Percentiles rank a stretch among this genome's conserved stretches.
phyloP scores from a whole-genome alignment of 2,329 filamentous ascomycete species.

The Beauveria caledonica region DNA sequence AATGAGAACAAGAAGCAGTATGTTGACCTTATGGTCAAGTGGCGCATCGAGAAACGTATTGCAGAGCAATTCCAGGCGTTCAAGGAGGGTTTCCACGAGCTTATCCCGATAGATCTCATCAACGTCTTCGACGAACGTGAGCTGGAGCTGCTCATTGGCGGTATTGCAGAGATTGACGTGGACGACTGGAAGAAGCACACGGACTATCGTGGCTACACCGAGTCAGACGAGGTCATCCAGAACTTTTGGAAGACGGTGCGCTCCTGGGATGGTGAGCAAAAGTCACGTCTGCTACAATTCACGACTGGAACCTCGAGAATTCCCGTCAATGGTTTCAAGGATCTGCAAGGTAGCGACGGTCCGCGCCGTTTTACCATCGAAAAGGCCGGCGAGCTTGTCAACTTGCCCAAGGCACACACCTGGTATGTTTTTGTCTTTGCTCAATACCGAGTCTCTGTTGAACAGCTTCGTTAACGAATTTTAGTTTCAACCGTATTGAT shows the following conservation, averaged over 20 bases:
- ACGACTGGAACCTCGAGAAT: slow-evolving; percentile 96
- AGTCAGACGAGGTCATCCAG: slow-evolving; percentile 93
- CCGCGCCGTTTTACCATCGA: slow-evolving; percentile 95
- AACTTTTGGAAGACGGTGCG: slow-evolving; percentile 99
- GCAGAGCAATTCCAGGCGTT: slow-evolving; percentile 98
- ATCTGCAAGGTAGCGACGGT: slow-evolving; percentile 93
- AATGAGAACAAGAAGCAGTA: slow-evolving; percentile 99
- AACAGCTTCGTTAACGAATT: slow-evolving; percentile 16
- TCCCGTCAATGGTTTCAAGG: slow-evolving; percentile 98
- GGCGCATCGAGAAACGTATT: slow-evolving; percentile 97
- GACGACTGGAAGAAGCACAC: slow-evolving; percentile 99
- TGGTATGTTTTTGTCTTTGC: slow-evolving; percentile 55
- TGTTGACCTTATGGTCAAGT: slow-evolving; percentile 96
- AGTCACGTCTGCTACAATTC: slow-evolving; percentile 91
- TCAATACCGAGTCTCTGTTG: slow-evolving; percentile 12
- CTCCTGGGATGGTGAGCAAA: slow-evolving; percentile 96
- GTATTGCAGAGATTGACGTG: slow-evolving; percentile 99
- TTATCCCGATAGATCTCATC: slow-evolving; percentile 92
- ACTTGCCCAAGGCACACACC: slow-evolving; percentile 93
- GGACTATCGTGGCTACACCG: slow-evolving; percentile 96
- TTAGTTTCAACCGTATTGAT: slow-evolving; percentile 93
- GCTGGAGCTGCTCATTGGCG: slow-evolving; percentile 89
- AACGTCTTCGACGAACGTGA: slow-evolving; percentile 99
- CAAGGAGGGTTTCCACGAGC: slow-evolving; percentile 92
- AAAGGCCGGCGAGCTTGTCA: slow-evolving; percentile 84